Base-by-base conservation (phyloP, 164 flowering plant species). In the Saururus chinensis region DNA sequence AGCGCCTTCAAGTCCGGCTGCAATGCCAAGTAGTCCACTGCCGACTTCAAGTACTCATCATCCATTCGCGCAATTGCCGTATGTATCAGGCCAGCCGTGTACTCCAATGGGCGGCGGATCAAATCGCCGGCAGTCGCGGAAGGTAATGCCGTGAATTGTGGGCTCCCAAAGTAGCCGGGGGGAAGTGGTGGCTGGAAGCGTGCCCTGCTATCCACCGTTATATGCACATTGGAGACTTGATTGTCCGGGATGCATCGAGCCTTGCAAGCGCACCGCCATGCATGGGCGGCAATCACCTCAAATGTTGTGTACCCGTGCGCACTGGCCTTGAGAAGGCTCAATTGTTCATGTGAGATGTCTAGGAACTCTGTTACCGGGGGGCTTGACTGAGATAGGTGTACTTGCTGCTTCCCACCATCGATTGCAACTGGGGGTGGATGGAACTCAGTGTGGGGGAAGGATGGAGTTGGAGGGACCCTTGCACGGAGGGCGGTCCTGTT, bases 1-100 rank as follows among this genome's bases (percentile, higher is more conserved):
- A 79, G 82, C 8, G 77, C 80, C n/a, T 80, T 62, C 19, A 79
- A 57, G 74, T 81, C 84, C 4, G 92, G 81, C 66, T 82, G 88
- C 45, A 76, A 55, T 70, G 84, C 88, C 23, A 85, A 57, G 71
- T 75, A 85, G 65, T 85, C 92, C 0, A 85, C 67, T n/a, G 88
- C 86, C 13, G 91, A 85, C 59, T 80, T 65, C 40, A 54, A 8
- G 25, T 63, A 63, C 65, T 40, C 59, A 19, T 63, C 65, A 24
- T 63, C 65, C 65, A 63, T 54, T 20, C 40, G 66, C 0, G 82
- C 85, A 10, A 79, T 74, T 1, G 73, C 78, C 7, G 75, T 77
- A 26, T 74, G 80, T 35, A 86, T 81, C 51, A 14, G 22, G 57
- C 57, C 57, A 0, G 88, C 91, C 1, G 82, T 73, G 22, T 75